phyloP scores from a whole-genome alignment of 257 asterid genomes.

The Schizonepeta tenuifolia region DNA sequence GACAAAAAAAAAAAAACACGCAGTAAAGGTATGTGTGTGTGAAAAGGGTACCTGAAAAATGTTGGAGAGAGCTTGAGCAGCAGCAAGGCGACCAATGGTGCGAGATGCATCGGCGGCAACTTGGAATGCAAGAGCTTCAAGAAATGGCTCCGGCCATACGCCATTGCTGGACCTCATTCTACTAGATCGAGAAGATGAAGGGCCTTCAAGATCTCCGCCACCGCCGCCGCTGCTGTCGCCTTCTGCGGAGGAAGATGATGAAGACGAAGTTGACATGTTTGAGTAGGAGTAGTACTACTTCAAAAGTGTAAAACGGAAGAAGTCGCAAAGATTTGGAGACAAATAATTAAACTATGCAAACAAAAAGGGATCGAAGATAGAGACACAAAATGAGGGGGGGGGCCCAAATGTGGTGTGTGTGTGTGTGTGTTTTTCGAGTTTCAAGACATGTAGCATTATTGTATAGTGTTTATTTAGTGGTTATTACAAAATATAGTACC shows the following conservation, averaged over 20 bases:
- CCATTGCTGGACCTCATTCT: constrained; percentile 46
- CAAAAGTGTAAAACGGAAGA: constrained; percentile 22
- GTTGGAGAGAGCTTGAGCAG: constrained; percentile 60
- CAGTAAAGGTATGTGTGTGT: background rate
- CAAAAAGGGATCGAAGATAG: constrained; percentile 21
- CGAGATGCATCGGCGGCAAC: constrained; percentile 53
- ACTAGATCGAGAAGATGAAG: constrained; percentile 50
- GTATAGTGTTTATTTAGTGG: too few species aligned
- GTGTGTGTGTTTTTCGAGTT: constrained; percentile 14
- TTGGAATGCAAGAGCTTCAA: constrained; percentile 64
- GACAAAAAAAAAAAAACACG: too few species aligned
- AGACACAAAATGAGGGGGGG: constrained; percentile 28
- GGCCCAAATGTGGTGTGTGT: background rate
- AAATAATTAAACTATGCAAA: constrained; percentile 4
- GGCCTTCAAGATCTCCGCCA: constrained; percentile 35
- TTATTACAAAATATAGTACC: background rate
- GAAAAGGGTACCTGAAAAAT: constrained; percentile 57
- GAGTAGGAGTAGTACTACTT: background rate
- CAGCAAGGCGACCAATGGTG: constrained; percentile 61
- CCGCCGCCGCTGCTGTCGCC: constrained; percentile 37
- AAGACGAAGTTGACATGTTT: constrained; percentile 61
- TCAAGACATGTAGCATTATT: constrained; percentile 16
- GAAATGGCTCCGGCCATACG: constrained; percentile 75
- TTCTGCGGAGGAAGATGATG: constrained; percentile 40
- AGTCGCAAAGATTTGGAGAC: constrained; percentile 35